Base-by-base conservation (phyloP, 2,329 filamentous ascomycete genomes). In the Hypoxylon sp. region DNA sequence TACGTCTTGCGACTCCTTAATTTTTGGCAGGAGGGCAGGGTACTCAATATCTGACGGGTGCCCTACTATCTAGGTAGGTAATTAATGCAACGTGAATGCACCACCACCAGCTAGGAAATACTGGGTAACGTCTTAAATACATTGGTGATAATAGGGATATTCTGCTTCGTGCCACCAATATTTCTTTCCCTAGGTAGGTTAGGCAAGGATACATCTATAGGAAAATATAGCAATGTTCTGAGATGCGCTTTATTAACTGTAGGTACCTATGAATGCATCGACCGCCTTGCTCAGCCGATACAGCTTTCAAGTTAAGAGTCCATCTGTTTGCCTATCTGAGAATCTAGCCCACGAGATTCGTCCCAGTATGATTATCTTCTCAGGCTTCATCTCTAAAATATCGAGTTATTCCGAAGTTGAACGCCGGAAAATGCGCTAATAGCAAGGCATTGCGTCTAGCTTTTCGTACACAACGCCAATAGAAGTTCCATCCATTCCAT, bases 401-500 rank as follows among this genome's bases (percentile, higher is more conserved):
- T n/a, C 21, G 7, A 43, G 45, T 21, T 7, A 57, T 12, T 27
- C 30, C 27, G 41, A 8, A n/a, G 52, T 11, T 11, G 46, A 19
- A 59, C 61, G 53, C 57, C 61, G 41, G 39, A 50, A 52, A 51
- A 68, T 56, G 61, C 57, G 19, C 21, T 37, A 45, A 39, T 14
- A 30, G 30, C 12, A 51, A 47, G 50, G 34, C 30, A 46, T 61
- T 16, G 39, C 47, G 46, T 45, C 46, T 39, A 54, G 27, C 23
- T 16, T 14, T 21, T 9, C 29, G 27, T 21, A 23, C 29, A 29
- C 6, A 58, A 59, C 53, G 43, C 52, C 56, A 25, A 21, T 6
- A 55, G 19, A 51, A 30, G 32, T 32, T 30, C 45, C 61, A 25
- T 47, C 8, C 21, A 21, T 59, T 45, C 23, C 37, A 60, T 19